Percentiles rank a stretch among this genome's conserved stretches.
Conservation (phyloP, 805 yeast genomes). For the Candida sphagnicola region DNA sequence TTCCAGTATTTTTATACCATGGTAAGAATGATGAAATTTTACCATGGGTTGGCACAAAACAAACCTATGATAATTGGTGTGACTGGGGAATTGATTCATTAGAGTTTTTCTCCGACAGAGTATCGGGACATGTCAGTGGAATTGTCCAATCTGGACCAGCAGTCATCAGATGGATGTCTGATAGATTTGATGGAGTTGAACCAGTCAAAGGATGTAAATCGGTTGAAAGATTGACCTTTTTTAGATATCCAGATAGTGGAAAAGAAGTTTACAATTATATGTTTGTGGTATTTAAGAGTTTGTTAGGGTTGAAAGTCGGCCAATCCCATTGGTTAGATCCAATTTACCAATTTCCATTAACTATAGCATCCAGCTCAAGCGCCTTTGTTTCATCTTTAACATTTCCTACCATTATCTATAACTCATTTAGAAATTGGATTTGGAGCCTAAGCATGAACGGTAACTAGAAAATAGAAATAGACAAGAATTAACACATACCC, state of each 20-base stretch:
- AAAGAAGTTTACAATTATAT: neutral
- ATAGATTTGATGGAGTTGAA: constrained; percentile 14
- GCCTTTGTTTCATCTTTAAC: neutral
- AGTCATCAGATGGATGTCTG: constrained; percentile 17
- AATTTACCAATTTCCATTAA: neutral
- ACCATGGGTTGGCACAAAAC: constrained; percentile 11
- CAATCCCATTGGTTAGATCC: neutral
- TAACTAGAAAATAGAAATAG: too few relatives aligned
- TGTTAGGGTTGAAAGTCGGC: constrained; percentile 2
- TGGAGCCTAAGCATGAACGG: too few relatives aligned
- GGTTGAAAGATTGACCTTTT: constrained; percentile 30
- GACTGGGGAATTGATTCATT: constrained; percentile 19
- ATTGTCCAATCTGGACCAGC: constrained; percentile 9
- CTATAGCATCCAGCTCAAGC: neutral
- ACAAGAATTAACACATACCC: too few relatives aligned
- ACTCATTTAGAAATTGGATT: neutral
- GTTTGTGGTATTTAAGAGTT: neutral
- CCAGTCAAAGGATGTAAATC: constrained; percentile 14
- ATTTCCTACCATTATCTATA: neutral
- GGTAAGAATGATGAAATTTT: constrained; percentile 19
- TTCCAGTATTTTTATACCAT: constrained; percentile 23
- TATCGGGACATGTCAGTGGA: constrained; percentile 21
- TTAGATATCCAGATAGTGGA: constrained; percentile 38
- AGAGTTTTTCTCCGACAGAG: constrained; percentile 16
- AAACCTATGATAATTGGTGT: constrained; percentile 19